Percentiles rank a stretch among this genome's conserved stretches.
phyloP scores from a whole-genome alignment of 192 early-diverging fungal genomes.

The Podila minutissima region DNA sequence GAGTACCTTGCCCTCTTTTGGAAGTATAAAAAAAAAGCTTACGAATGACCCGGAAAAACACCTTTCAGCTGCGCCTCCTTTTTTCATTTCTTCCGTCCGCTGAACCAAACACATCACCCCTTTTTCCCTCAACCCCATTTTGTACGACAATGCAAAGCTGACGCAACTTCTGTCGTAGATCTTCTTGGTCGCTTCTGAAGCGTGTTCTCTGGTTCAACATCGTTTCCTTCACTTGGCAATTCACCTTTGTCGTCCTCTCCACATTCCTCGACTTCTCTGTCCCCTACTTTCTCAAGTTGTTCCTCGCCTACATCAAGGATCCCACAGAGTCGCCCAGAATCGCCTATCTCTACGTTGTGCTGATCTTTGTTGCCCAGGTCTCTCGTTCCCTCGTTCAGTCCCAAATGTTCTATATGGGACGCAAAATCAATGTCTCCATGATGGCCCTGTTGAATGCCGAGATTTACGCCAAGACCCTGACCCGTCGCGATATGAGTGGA shows the following conservation, averaged over 20 bases:
- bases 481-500: slow-evolving; percentile 58
- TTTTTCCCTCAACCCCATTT: too few species aligned
- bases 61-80: too few species aligned
- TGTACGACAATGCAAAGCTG: background rate
- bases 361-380: slow-evolving; percentile 55
- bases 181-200: slow-evolving; percentile 21
- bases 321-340: slow-evolving; percentile 55
- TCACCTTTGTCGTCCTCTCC: slow-evolving; percentile 68
- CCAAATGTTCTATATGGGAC: slow-evolving; percentile 57
- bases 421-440: slow-evolving; percentile 61
- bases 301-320: slow-evolving; percentile 64
- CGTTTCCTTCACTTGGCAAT: slow-evolving; percentile 59
- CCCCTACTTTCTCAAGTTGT: slow-evolving; percentile 67
- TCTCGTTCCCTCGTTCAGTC: slow-evolving; percentile 38
- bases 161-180: background rate
- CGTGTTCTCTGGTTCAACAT: slow-evolving; percentile 47
- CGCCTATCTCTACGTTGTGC: slow-evolving; percentile 37
- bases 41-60: too few species aligned
- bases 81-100: background rate
- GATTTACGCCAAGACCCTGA: slow-evolving; percentile 72
- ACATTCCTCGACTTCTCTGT: slow-evolving; percentile 60
- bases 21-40: background rate
- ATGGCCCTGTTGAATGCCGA: slow-evolving; percentile 67
- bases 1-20: background rate
- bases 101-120: background rate